Base-by-base conservation (phyloP, 768 basidiomycete species). In the Chalciporus chontae region DNA sequence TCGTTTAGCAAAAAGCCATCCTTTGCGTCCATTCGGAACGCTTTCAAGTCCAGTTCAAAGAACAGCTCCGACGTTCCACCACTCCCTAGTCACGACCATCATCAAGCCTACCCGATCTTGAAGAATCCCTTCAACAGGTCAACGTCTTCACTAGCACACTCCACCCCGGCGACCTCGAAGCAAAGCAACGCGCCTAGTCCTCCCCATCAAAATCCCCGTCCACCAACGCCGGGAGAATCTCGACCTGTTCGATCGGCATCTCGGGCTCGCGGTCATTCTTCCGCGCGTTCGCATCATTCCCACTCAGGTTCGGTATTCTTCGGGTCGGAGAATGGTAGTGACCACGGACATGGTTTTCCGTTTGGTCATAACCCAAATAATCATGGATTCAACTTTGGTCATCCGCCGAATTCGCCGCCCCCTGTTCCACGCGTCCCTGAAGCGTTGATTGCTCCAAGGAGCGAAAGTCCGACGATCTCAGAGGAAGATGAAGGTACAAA, bases 121-220 rank as follows among this genome's bases (percentile, higher is more conserved):
- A 87, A 84, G 70, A 88, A 88, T 63, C 87, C 88, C 0, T 91
- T 90, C 70, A 87, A 85, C 65, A 84, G 85, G 34, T 90, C 88
- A 6, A 87, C 80, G 0, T 89, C 88, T 1, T 90, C 90, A 2
- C 76, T 90, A 32, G 83, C 66, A 53, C 67, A 83, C 48, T 65
- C 70, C n/a, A 67, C 69, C 13, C 68, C 72, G 26, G 65, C 62
- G 23, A 64, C 70, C 29, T 73, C 62, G 43, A 74, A 65, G 60
- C 74, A 63, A 55, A 63, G 71, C 6, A 73, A 63, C 49, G 66
- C 77, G 31, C 66, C 76, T 5, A 83, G 77, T 48, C 75, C 81
- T 1, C 74, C 80, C 0, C 57, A 65, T 38, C 63, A 61, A 8
- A 76, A 77, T 48, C 72, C 76, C 19, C 74, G 86, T 26, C 83